Evolutionary conservation across 2,329 filamentous ascomycete genomes (phyloP).

Genomic region (Penicillium concentricum): DNA sequence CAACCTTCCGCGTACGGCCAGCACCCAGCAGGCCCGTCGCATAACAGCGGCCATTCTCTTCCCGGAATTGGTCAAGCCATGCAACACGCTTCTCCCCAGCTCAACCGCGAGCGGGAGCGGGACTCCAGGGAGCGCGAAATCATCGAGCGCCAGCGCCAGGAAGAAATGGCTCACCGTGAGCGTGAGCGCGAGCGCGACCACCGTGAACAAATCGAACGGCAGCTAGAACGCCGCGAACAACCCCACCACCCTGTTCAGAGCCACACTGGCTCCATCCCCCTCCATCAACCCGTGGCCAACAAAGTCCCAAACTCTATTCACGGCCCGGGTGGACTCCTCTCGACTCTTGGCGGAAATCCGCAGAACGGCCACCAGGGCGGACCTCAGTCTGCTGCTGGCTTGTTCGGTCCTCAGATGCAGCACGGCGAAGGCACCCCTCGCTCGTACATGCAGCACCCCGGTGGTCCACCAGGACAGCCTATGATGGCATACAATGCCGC

Average conservation of each 20-base stretch:
- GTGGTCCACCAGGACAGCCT: slow-evolving; percentile 53
- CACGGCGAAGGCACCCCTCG: slow-evolving; percentile 54
- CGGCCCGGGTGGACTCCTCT: slow-evolving; percentile 83
- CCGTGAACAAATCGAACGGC: slow-evolving; percentile 58
- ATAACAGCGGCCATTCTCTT: slow-evolving; percentile 38
- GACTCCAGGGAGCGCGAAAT: slow-evolving; percentile 57
- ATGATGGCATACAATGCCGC: slow-evolving; percentile 51
- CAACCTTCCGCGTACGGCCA: slow-evolving; percentile 45
- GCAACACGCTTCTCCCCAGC: slow-evolving; percentile 43
- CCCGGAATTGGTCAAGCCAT: slow-evolving; percentile 45
- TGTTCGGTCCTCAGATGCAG: slow-evolving; percentile 63
- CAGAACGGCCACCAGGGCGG: slow-evolving; percentile 54
- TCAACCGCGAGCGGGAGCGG: slow-evolving; percentile 48
- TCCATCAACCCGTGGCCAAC: slow-evolving; percentile 91
- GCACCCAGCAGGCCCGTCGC: slow-evolving; percentile 38
- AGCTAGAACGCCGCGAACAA: slow-evolving; percentile 54
- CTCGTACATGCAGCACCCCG: slow-evolving; percentile 62
- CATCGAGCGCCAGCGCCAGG: slow-evolving; percentile 51
- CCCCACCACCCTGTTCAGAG: slow-evolving; percentile 77
- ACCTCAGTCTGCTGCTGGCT: slow-evolving; percentile 59
- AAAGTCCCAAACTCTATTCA: slow-evolving; percentile 79
- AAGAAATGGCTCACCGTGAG: slow-evolving; percentile 56
- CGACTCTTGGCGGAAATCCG: slow-evolving; percentile 65
- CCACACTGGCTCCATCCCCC: slow-evolving; percentile 80
- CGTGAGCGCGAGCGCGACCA: slow-evolving; percentile 47